Conservation (phyloP, 2,329 filamentous ascomycete genomes). For the Xylaria sp. region DNA sequence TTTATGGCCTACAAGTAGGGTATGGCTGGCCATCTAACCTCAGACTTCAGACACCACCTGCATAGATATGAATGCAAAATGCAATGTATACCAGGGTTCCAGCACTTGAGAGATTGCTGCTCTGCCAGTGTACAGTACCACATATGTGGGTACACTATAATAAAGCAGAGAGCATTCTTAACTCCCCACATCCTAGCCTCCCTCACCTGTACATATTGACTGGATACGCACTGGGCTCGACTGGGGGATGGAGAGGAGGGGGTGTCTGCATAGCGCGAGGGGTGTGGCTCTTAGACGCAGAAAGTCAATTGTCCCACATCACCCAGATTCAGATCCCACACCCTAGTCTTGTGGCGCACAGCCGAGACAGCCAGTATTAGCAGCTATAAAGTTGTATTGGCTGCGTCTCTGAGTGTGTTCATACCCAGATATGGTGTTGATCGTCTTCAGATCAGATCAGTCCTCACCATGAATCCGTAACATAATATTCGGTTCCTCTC, state of each 20-base stretch:
- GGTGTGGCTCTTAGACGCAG: conserved; percentile 6
- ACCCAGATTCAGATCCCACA: conserved; percentile 2
- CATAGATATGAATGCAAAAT: conserved; percentile 2
- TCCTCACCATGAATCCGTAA: neutral
- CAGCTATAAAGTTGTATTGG: neutral
- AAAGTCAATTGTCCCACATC: neutral
- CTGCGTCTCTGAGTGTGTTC: neutral
- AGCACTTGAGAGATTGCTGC: conserved; percentile 5
- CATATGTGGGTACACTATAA: conserved; percentile 6
- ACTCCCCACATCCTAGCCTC: neutral
- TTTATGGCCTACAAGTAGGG: neutral
- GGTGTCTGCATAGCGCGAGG: neutral
- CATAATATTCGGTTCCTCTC: neutral
- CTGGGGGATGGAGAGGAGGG: conserved; percentile 9
- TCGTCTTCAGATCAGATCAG: neutral
- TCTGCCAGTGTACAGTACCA: conserved; percentile 1
- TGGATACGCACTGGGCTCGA: conserved; percentile 23
- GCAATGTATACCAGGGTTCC: conserved; percentile 8
- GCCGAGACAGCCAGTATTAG: neutral
- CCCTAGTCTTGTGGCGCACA: conserved; percentile 11
- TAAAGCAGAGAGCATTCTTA: neutral
- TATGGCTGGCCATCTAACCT: neutral
- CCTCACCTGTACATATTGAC: neutral
- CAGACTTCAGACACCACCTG: too few species aligned
- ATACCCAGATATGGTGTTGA: neutral